Base-by-base conservation (phyloP, 257 asterid species). In the Ilex asprella region DNA sequence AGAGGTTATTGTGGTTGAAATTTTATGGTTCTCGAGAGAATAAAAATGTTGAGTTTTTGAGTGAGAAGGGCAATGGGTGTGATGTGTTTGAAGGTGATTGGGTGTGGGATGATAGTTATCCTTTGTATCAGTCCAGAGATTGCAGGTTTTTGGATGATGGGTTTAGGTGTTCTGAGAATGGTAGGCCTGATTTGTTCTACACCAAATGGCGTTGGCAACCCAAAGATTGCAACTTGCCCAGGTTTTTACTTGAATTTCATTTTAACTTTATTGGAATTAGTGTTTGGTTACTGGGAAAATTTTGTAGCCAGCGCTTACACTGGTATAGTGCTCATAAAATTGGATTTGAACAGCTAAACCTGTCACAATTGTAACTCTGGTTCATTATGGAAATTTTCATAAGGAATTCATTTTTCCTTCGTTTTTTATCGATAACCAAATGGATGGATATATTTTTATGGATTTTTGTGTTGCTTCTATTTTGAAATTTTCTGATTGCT, bases 191-290 rank as follows among this genome's bases (percentile, higher is more conserved):
- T 89, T 63, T 67, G 58, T 89, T 89, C 81, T 92, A 89, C 61
- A 89, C 97, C 7, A 89, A 92, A 64, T 92, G 99, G 99, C 82
- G 97, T 67, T 89, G 99, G 99, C 97, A 89, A 75, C 99, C 99
- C 49, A 86, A 75, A 66, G 66, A 75, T 55, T 92, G 99, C 81
- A 81, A 89, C 75, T 77, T 92, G 85, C 93, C 99, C 88, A 90
- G 97, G 96, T 89, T 44, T 41, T 53, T 8, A 3, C 11, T 53
- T 35, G 41, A 35, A 35, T 14, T 46, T 14, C 3, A 6, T 46
- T 46, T 35, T 78, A 2, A 7, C 8, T n/a, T 63, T 63, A 15
- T 10, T 14, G 44, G 52, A 46, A 46, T 3, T 46, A 14, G 15
- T 35, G 41, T 10, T 46, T 10, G 13, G 52, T 14, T 46, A 46